A percentile compares a stretch with the other conserved stretches of the same genome.
These are phyloP conservation scores for Primulina huaijiensis DNA, from an alignment of 257 asterid species.

Conservation along the genomic window DNA sequence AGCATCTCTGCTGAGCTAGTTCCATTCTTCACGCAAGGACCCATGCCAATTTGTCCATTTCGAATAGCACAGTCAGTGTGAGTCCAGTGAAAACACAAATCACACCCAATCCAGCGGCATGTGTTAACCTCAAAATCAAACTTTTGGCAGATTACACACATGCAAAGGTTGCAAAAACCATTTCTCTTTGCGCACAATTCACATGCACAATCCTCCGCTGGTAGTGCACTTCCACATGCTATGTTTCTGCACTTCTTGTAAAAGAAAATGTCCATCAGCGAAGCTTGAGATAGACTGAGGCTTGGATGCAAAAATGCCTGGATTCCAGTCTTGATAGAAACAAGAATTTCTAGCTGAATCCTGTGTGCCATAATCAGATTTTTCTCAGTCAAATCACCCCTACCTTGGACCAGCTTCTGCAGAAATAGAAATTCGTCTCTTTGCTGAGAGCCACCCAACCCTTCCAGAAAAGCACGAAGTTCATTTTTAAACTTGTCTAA, in stretches of 20 bases:
- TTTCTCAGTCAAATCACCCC: slow-evolving; percentile 79
- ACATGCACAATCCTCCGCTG: slow-evolving; percentile 84
- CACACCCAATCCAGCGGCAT: slow-evolving; percentile 95
- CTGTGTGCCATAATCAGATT: slow-evolving; percentile 62
- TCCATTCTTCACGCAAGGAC: slow-evolving; percentile 64
- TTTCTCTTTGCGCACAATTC: slow-evolving; percentile 73
- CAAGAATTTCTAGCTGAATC: slow-evolving; percentile 81
- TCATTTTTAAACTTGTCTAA: slow-evolving; percentile 75
- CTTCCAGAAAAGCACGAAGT: slow-evolving; percentile 87
- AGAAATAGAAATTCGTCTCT: slow-evolving; percentile 76
- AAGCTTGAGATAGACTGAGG: slow-evolving; percentile 89
- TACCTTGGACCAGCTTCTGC: slow-evolving; percentile 80
- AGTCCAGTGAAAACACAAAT: slow-evolving; percentile 95
- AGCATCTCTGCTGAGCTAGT: slow-evolving; percentile 72
- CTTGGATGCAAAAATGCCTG: slow-evolving; percentile 94
- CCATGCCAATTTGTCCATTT: slow-evolving; percentile 77
- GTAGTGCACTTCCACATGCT: slow-evolving; percentile 76
- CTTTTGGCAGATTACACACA: slow-evolving; percentile 88
- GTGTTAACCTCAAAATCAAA: slow-evolving; percentile 97
- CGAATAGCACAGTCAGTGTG: slow-evolving; percentile 96
- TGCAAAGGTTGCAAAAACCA: slow-evolving; percentile 97
- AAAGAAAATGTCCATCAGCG: slow-evolving; percentile 79
- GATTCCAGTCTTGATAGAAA: slow-evolving; percentile 83
- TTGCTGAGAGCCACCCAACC: slow-evolving; percentile 79
- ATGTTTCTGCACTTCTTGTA: slow-evolving; percentile 85